phyloP scores from a whole-genome alignment of 495 filamentous ascomycete genomes.

The Trichoderma asperelloides region DNA sequence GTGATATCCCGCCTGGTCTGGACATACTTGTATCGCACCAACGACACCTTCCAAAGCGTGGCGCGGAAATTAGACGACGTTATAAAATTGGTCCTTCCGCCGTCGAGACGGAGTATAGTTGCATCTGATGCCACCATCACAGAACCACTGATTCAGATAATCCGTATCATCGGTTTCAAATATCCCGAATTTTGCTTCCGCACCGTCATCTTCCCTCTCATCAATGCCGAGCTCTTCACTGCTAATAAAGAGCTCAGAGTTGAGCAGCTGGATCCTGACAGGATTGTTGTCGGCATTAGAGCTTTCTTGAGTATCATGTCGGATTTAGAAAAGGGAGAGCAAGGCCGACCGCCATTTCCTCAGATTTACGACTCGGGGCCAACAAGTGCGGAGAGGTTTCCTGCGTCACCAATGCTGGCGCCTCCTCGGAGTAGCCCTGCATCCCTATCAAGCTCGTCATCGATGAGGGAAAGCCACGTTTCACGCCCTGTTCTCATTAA shows the following conservation, averaged over 20 bases:
- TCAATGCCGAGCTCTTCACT: constrained; percentile 83
- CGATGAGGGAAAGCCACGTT: constrained; percentile 43
- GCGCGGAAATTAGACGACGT: constrained; percentile 82
- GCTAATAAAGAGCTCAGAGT: constrained; percentile 72
- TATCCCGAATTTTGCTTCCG: constrained; percentile 89
- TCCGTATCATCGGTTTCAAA: constrained; percentile 90
- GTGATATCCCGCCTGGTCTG: constrained; percentile 88
- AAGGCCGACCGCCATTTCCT: constrained; percentile 75
- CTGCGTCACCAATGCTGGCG: constrained; percentile 21
- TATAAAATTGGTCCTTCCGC: constrained; percentile 67
- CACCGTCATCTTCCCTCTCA: constrained; percentile 83
- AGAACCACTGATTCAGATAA: constrained; percentile 85
- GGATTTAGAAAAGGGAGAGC: constrained; percentile 81
- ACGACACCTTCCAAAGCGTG: constrained; percentile 55
- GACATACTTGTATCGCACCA: constrained; percentile 84
- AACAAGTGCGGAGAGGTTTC: constrained; percentile 15
- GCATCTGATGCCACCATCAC: constrained; percentile 72
- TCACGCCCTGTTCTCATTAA: constrained; percentile 68
- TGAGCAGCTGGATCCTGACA: constrained; percentile 90
- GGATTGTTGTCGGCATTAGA: constrained; percentile 90
- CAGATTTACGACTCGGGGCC: constrained; percentile 31
- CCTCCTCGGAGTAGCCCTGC: constrained; percentile 10
- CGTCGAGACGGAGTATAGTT: constrained; percentile 64
- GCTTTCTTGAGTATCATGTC: constrained; percentile 88
- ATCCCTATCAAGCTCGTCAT: not conserved